Evolutionary conservation across 2,329 filamentous ascomycete species (phyloP), one percentile per base, ranked within the genome.

Genomic region (Botrytis fabae): DNA sequence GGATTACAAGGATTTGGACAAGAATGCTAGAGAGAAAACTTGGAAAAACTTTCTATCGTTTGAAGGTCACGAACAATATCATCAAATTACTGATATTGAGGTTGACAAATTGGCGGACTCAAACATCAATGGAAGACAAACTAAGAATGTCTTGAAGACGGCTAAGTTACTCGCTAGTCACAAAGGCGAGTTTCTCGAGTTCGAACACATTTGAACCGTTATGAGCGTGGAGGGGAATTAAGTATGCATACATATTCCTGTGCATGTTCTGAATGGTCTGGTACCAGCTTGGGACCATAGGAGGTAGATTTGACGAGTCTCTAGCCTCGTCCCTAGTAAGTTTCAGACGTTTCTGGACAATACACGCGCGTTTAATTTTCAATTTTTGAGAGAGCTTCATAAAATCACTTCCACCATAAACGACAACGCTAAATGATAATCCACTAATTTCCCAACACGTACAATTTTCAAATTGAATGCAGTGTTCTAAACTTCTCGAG

Each of bases 101-200:
- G 10, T 80, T 8, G 72, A 44, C 9, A 71, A 16, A 12, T 54
- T 80, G 22, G 74, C 76, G 0, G 59, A 76, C 18, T 74, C 77
- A 4, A 76, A 78, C 25, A 74, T 81, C 22, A 82, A 82, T 73
- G 80, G 81, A 10, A 75, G 81, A 54, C 78, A 81, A 76, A 82
- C 82, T 57, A 81, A 82, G 76, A 82, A 82, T 76, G 74, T 78
- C 2, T 74, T 80, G 8, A 78, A 79, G 73, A 80, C 79, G 1
- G 76, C 74, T 5, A 75, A 77, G 28, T 77, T 80, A 40, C 73
- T 81, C 46, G 77, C 80, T 42, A 76, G 77, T 42, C 18, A 76
- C 20, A 75, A 80, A 74, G 74, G 75, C 4, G 72, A 74, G 28
- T 73, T 66, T 6, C 69, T 81, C 73, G 72, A 69, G 10, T 72